Percentiles rank a stretch among this genome's conserved stretches.
Evolutionary conservation across 768 basidiomycete genomes (phyloP).

Genomic region (Tulasnella calospora): DNA sequence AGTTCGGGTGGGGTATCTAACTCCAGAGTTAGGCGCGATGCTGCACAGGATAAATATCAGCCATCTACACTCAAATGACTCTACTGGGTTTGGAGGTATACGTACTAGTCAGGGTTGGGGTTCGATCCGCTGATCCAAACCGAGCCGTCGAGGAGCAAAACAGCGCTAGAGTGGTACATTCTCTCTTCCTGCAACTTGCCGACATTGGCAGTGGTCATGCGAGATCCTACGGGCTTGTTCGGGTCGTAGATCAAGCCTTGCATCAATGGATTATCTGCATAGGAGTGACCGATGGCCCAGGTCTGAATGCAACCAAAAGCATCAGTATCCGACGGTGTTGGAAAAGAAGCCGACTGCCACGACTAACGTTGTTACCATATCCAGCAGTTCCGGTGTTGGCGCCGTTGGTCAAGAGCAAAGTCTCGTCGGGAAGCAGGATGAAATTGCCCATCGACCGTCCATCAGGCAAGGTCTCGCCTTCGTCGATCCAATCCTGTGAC

Average conservation of each 20-base stretch:
- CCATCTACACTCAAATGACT: not conserved
- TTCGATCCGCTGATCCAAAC: constrained; percentile 90
- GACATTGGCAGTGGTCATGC: constrained; percentile 69
- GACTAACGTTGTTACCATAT: constrained; percentile 56
- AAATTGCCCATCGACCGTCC: constrained; percentile 90
- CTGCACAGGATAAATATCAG: not conserved
- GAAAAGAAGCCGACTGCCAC: constrained; percentile 30
- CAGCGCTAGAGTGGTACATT: constrained; percentile 86
- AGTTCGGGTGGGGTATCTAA: constrained; percentile 23
- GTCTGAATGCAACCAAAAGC: not conserved
- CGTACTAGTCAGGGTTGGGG: constrained; percentile 72
- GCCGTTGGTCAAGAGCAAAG: constrained; percentile 77
- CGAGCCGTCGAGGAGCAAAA: constrained; percentile 73
- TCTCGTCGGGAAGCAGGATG: constrained; percentile 73
- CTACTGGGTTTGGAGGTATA: constrained; percentile 32
- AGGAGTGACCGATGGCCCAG: constrained; percentile 44
- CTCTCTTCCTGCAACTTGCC: constrained; percentile 61
- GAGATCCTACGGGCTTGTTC: constrained; percentile 58
- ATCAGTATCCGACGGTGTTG: not conserved
- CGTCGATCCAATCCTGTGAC: constrained; percentile 43
- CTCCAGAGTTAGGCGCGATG: constrained; percentile 24
- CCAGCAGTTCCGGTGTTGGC: constrained; percentile 84
- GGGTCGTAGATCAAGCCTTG: constrained; percentile 84
- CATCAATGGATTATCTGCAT: constrained; percentile 74
- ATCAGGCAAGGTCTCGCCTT: constrained; percentile 63